Base-by-base conservation (phyloP, 768 basidiomycete genomes). In the Trametes maxima region DNA sequence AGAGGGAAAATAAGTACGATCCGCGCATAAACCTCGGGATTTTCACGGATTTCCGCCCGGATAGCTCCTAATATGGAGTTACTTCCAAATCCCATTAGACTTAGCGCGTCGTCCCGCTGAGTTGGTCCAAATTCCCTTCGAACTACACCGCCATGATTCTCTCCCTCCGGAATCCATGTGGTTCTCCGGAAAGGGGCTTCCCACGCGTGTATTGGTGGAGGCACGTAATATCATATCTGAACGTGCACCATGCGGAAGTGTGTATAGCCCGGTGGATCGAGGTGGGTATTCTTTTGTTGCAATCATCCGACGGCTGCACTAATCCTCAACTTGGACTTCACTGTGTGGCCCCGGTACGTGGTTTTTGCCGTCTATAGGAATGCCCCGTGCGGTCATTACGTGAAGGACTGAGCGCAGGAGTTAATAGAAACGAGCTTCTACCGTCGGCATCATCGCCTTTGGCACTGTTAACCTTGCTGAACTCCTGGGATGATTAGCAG, bases 191-290 rank as follows among this genome's bases (percentile, higher is more conserved):
- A 46, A 22, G 5, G 43, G 22, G 5, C 24, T 24, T 46, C 21
- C 7, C 21, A 21, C 45, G 24, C 24, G 45, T 46, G 45, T 24
- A 21, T 7, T 13, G 3, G 28, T 33, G 21, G 24, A 21, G 10
- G 24, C 45, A 46, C 45, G 13, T 21, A 46, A 12, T 14, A 24
- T 46, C 12, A 13, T 46, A 14, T 46, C 17, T 21, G 1, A 19
- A 24, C 8, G 33, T 52, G 58, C 8, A 45, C 58, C 50, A 53
- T 25, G 44, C 35, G 50, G 50, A 22, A 33, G 42, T 45, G 42
- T 37, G 51, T 33, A 44, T 59, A n/a, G 43, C 50, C 42, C 58
- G 21, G 39, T 21, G 44, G 49, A 44, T 59, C 21, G 13, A 5
- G 11, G 14, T 12, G 42, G 8, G n/a, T n/a, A 16, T 47, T 25